Evolutionary conservation across 202 grass and related monocot genomes (phyloP), one percentile per base, ranked within the genome.

Genomic region (Panicum hallii): DNA sequence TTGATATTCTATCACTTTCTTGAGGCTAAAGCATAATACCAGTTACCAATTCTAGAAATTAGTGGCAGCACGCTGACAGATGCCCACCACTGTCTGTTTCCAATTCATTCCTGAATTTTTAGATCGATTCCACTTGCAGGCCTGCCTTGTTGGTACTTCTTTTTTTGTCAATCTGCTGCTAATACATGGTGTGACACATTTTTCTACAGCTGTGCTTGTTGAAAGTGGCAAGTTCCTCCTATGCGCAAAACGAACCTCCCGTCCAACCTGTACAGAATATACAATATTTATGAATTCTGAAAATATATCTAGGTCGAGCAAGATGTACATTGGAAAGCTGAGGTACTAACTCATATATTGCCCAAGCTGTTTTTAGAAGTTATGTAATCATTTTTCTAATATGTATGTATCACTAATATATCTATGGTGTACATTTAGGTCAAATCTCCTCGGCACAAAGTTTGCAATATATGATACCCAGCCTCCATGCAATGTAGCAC

Each of bases 201-300:
- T 74, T 79, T 54, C 5, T 89, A 65, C 82, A 98, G 95, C 89
- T 86, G 95, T 98, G 71, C 78, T 92, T 5, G 62, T 85, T 56
- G 95, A 98, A 89, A 95, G 73, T 87, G 93, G 93, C 66, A 98
- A 98, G 48, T 95, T 98, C 79, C 91, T 98, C 83, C 78, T 98
- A 78, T 94, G 88, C 0, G 95, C 95, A 2, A 98, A 98, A 90
- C 83, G 93, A 80, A 90, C 85, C 42, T 89, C 93, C 30, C 83
- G 89, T 46, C 90, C 95, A 87, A 95, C 95, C 50, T 94, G 79
- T 86, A 98, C 95, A 70, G 95, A 98, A 72, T 98, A 98, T 83
- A 93, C 92, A 77, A 95, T 98, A 85, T 98, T 89, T 50, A 93
- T 92, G 89, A 87, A 90, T 85, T 53, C 86, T 87, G 83, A 85